Base-by-base conservation (phyloP, 495 filamentous ascomycete genomes). In the Gamarada debralockiae region DNA sequence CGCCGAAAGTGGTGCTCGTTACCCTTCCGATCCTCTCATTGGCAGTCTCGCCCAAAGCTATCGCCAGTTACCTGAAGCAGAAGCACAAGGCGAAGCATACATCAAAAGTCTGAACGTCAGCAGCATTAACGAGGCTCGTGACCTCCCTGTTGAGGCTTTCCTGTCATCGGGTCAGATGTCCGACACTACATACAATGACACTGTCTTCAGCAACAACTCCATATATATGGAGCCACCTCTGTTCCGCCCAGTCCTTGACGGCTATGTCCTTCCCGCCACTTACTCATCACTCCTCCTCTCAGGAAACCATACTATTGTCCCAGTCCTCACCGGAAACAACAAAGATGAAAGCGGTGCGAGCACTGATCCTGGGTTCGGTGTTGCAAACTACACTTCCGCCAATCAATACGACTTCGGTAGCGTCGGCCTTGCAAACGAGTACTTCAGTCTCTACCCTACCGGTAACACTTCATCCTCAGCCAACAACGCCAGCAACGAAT, bases 331-430 rank as follows among this genome's bases (percentile, higher is more conserved):
- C 21, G 44, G 44, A 14, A 48, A 48, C 22, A 48, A 48, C 27
- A 48, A 34, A 31, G 44, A 48, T 18, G 44, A 48, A 34, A 48
- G 44, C 15, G 44, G 44, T 48, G 44, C 44, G 12, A 48, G 44
- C 27, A 20, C 44, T 15, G 15, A 48, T 48, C 44, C 44, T 6
- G 44, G 44, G 3, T 33, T 48, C 21, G 9, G 14, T 15, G 44
- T 48, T 3, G 22, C 22, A 34, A 48, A 17, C 15, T 48, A 48
- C 15, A 48, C 44, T 7, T 48, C 44, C 21, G 7, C 27, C 44
- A 48, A 48, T 17, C 21, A 48, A 48, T 34, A n/a, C 7, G 23
- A 27, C 12, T 48, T 48, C 20, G 23, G 9, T 7, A 48, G 25
- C 22, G 44, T 31, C n/a, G 25, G 44, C n/a, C 27, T 48, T 3